Evolutionary conservation across 2,329 filamentous ascomycete genomes (phyloP).

Genomic region (Claviceps sp.): DNA sequence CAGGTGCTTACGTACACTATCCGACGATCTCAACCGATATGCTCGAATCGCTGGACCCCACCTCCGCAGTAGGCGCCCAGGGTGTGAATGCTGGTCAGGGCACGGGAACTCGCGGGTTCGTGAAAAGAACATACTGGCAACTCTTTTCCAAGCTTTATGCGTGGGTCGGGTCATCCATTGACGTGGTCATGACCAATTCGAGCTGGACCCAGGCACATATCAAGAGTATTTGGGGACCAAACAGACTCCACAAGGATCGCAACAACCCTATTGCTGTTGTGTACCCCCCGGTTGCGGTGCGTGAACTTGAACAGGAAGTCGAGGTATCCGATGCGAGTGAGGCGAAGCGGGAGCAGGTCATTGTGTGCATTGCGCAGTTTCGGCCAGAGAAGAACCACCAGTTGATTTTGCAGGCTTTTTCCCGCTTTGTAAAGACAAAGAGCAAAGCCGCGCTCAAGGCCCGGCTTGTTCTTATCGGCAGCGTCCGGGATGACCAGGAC

Average conservation of each 20-base stretch:
- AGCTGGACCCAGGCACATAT: constrained; percentile 86
- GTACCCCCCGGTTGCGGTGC: constrained; percentile 85
- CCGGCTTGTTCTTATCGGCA: constrained; percentile 74
- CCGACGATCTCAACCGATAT: constrained; percentile 98
- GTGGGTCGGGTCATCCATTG: constrained; percentile 67
- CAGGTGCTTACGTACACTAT: constrained; percentile 91
- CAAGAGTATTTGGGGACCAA: constrained; percentile 60
- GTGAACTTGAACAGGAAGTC: constrained; percentile 65
- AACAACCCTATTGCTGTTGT: constrained; percentile 55
- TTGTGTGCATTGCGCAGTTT: constrained; percentile 95
- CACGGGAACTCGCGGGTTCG: constrained; percentile 51
- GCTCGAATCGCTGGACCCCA: constrained; percentile 67
- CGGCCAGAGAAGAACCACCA: constrained; percentile 94
- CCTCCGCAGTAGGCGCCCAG: constrained; percentile 41
- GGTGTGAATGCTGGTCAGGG: constrained; percentile 79
- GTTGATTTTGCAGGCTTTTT: constrained; percentile 73
- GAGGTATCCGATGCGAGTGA: constrained; percentile 58
- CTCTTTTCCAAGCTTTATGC: constrained; percentile 74
- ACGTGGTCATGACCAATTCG: constrained; percentile 96
- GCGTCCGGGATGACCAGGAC: constrained; percentile 74
- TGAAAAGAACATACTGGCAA: constrained; percentile 77
- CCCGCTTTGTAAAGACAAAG: constrained; percentile 51
- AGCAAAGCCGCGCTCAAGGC: constrained; percentile 39
- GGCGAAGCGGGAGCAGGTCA: constrained; percentile 50
- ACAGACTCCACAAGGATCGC: constrained; percentile 31